Conservation (phyloP, 2,329 filamentous ascomycete genomes). For the Epichloe scottii region DNA sequence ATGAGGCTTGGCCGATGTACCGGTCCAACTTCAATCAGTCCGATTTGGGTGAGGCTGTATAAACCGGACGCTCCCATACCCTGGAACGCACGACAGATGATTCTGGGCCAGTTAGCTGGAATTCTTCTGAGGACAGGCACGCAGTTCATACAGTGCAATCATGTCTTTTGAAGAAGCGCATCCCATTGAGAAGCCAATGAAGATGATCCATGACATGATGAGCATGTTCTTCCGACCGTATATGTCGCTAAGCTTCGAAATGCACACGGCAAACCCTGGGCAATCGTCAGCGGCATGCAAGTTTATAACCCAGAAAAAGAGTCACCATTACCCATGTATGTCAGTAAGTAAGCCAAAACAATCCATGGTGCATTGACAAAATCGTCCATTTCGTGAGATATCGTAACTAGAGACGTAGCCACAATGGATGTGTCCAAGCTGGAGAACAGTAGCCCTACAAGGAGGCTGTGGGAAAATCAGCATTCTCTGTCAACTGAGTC, state of each 20-base stretch:
- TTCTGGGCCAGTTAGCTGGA: slow-evolving; percentile 26
- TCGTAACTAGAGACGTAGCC: slow-evolving; percentile 44
- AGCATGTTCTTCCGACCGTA: slow-evolving; percentile 41
- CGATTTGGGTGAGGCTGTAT: slow-evolving; percentile 47
- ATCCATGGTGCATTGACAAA: slow-evolving; percentile 42
- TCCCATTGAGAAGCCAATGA: slow-evolving; percentile 41
- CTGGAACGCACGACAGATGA: slow-evolving; percentile 45
- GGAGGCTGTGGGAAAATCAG: slow-evolving; percentile 24
- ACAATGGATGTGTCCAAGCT: slow-evolving; percentile 46
- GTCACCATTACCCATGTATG: slow-evolving; percentile 35
- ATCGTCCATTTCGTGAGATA: slow-evolving; percentile 38
- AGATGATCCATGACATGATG: slow-evolving; percentile 38
- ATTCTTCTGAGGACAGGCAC: background rate
- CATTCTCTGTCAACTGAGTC: background rate
- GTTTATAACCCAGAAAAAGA: background rate
- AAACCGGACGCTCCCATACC: slow-evolving; percentile 49
- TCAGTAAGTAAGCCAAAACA: slow-evolving; percentile 41
- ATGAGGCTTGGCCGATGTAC: slow-evolving; percentile 39
- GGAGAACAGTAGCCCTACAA: slow-evolving; percentile 42
- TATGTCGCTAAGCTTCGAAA: slow-evolving; percentile 47
- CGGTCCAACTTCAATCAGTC: slow-evolving; percentile 43
- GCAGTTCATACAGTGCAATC: slow-evolving; percentile 32
- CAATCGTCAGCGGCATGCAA: slow-evolving; percentile 4
- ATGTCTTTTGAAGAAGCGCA: slow-evolving; percentile 39
- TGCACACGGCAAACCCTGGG: slow-evolving; percentile 41